phyloP scores from a whole-genome alignment of 164 flowering plant species.

The Litsea cubeba region DNA sequence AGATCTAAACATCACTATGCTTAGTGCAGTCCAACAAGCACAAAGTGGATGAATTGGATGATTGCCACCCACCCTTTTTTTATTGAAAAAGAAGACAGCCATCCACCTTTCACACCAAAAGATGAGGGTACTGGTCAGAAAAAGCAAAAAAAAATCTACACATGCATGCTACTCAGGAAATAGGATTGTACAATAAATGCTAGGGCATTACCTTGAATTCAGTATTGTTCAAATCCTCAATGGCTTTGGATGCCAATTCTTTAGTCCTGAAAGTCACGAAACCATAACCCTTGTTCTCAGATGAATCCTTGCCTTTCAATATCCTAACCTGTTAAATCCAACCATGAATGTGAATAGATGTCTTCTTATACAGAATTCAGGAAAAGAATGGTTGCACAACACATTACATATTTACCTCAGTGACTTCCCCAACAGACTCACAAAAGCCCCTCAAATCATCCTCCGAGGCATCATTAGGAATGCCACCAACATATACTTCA shows the following conservation, averaged over 20 bases:
- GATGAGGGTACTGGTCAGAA: too few species aligned
- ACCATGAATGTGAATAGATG: constrained; percentile 4
- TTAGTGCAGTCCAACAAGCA: too few species aligned
- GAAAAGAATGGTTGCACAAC: not conserved
- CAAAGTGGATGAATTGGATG: too few species aligned
- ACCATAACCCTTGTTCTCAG: constrained; percentile 79
- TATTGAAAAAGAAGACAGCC: too few species aligned
- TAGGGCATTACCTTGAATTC: constrained; percentile 56
- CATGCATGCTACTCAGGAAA: too few species aligned
- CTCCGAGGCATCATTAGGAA: constrained; percentile 60
- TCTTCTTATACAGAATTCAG: not conserved
- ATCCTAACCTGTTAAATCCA: constrained; percentile 55
- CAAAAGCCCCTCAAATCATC: constrained; percentile 64
- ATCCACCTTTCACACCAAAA: too few species aligned
- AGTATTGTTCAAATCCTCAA: constrained; percentile 55
- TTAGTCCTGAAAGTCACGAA: constrained; percentile 73
- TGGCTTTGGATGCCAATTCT: constrained; percentile 75
- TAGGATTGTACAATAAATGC: not conserved
- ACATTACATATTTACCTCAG: constrained; percentile 42
- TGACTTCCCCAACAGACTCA: constrained; percentile 69
- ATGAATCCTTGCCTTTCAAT: constrained; percentile 69
- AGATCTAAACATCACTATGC: too few species aligned
- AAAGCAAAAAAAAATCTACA: too few species aligned
- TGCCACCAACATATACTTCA: constrained; percentile 81
- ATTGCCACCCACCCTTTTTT: too few species aligned